Percentiles rank a stretch among this genome's conserved stretches.
Conservation (phyloP, 345 rosid genomes). For the Brassica juncea region DNA sequence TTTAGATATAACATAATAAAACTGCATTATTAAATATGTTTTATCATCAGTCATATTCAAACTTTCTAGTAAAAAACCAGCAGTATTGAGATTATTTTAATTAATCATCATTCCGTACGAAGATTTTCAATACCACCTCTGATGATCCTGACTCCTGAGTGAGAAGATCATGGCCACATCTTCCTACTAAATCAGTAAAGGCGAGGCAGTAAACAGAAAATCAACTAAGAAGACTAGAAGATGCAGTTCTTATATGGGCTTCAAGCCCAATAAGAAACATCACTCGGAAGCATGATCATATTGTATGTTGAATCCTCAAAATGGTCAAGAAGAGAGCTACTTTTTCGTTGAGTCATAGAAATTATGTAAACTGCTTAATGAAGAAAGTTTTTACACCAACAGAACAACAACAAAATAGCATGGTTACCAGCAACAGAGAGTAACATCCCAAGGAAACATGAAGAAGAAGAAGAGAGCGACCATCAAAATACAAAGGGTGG, state of each 20-base stretch:
- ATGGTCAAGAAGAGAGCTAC: background rate
- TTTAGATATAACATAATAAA: background rate
- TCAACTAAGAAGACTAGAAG: background rate
- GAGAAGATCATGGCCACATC: background rate
- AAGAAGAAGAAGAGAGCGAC: background rate
- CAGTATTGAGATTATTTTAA: background rate
- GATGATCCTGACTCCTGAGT: background rate
- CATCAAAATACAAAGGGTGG: background rate
- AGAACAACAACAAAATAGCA: slow-evolving; percentile 6
- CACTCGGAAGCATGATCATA: background rate
- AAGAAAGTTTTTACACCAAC: slow-evolving; percentile 18
- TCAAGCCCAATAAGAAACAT: background rate
- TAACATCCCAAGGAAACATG: slow-evolving; percentile 2
- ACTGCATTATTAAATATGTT: background rate
- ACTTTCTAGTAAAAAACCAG: background rate
- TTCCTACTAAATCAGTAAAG: background rate
- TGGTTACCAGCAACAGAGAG: slow-evolving; percentile 1
- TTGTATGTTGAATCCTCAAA: background rate
- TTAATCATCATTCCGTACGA: background rate
- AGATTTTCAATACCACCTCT: background rate
- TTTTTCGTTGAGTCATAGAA: background rate
- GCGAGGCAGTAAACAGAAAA: background rate
- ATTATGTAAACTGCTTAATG: background rate
- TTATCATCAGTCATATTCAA: background rate
- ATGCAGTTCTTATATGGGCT: background rate